These are phyloP conservation scores for Penicillium vulpinum DNA, from an alignment of 2,329 filamentous ascomycete species.

Conservation along the genomic window DNA sequence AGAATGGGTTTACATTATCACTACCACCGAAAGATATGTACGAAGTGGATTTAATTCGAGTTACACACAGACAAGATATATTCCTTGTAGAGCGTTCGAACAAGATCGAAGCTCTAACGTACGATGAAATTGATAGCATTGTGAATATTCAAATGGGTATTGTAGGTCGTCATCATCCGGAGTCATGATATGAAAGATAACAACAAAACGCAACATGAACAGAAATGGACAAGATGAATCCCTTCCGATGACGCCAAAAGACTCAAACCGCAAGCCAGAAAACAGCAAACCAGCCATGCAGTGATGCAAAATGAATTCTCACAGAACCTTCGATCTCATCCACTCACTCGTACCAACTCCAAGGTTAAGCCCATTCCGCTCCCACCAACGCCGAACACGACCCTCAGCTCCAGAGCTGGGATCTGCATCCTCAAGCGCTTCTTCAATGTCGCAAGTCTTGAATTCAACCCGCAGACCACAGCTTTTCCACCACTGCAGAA, in stretches of 20 bases:
- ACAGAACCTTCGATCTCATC: conserved; percentile 79
- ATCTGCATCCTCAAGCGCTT: conserved; percentile 81
- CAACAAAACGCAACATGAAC: conserved; percentile 1
- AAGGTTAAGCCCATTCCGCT: conserved; percentile 75
- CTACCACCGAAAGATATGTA: not conserved
- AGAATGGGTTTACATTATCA: too few species aligned
- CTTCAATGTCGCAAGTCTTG: conserved; percentile 92
- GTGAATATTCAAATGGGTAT: conserved; percentile 27
- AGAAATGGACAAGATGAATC: conserved; percentile 1
- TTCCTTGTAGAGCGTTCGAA: not conserved
- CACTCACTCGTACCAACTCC: conserved; percentile 82
- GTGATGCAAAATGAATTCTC: conserved; percentile 14
- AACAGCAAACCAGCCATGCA: conserved; percentile 5
- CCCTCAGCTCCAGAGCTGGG: conserved; percentile 67
- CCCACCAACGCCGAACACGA: conserved; percentile 83
- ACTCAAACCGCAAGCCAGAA: not conserved
- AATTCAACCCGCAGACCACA: conserved; percentile 77
- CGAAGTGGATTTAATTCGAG: not conserved
- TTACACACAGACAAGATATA: conserved; percentile 6
- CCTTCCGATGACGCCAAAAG: conserved; percentile 1
- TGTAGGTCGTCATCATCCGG: conserved; percentile 20
- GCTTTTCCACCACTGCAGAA: conserved; percentile 89
- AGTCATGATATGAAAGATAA: conserved; percentile 13
- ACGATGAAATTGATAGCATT: conserved; percentile 11
- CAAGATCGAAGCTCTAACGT: not conserved